Evolutionary conservation across 106 monocot genomes (phyloP), one percentile per base, ranked within the genome.

Genomic region (Triglochin maritima): DNA sequence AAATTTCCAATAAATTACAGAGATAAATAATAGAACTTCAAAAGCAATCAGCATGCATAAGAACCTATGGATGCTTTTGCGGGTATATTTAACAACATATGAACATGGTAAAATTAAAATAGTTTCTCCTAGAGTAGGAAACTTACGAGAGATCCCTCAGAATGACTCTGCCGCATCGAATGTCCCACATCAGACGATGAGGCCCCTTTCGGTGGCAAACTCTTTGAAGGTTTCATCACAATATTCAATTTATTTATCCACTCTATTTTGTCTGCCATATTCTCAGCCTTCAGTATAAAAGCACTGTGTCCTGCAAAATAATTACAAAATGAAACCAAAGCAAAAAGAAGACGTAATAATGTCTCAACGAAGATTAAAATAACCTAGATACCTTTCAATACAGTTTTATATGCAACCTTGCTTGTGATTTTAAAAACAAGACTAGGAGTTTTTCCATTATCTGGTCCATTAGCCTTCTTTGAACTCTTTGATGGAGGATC

Each of bases 141-240:
- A 78, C 82, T 82, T 85, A 94, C 95, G 60, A 90, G 72, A 47
- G 90, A 87, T 56, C 95, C 95, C 73, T 95, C 95, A 47, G 95
- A 95, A 76, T 62, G 79, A 63, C 87, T 95, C 68, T 95, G 95
- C 59, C 90, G 80, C 41, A 90, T 85, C 46, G 89, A 74, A 42
- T 69, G 48, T 13, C 79, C 81, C 72, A 50, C 78, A 49, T 85
- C 87, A 56, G 72, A 29, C 29, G 29, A 73, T 63, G 72, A 45
- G 43, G 75, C 51, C 15, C 81, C 85, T 64, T 81, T 87, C 12
- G 44, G 53, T 69, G 73, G 45, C 59, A n/a, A 17, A 7, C 58
- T 60, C 29, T 60, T 70, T 6, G 83, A 84, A 56, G 85, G 81
- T 45, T 87, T 77, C 62, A 75, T 81, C 16, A 95, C 73, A 73